A percentile compares a stretch with the other conserved stretches of the same genome.
These are phyloP conservation scores for Podospora bellae-mahoneyi DNA, from an alignment of 495 filamentous ascomycete species.

Conservation along the genomic window DNA sequence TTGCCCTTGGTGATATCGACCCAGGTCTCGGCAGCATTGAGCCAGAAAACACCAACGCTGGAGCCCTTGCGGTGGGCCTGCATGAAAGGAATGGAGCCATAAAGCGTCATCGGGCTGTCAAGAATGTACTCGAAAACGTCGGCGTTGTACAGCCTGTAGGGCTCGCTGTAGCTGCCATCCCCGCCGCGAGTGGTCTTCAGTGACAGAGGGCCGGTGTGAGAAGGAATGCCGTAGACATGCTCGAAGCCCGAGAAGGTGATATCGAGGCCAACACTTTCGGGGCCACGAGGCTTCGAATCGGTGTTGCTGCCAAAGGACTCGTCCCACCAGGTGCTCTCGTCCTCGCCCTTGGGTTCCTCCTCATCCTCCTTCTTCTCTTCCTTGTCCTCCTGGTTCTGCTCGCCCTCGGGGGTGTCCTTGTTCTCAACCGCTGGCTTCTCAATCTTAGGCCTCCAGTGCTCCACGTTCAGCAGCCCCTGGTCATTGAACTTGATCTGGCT, in stretches of 20 bases:
- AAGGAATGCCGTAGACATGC: slow-evolving; percentile 92
- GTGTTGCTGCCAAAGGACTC: slow-evolving; percentile 92
- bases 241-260: slow-evolving; percentile 88
- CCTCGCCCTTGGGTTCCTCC: slow-evolving; percentile 41
- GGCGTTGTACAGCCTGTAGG: slow-evolving; percentile 93
- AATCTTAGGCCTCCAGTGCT: slow-evolving; percentile 91
- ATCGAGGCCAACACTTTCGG: slow-evolving; percentile 86
- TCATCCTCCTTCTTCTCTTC: slow-evolving; percentile 29
- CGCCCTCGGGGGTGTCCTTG: slow-evolving; percentile 41
- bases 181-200: slow-evolving; percentile 88
- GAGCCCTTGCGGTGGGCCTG: slow-evolving; percentile 92
- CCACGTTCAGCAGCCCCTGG: slow-evolving; percentile 80
- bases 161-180: slow-evolving; percentile 76
- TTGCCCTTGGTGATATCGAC: slow-evolving; percentile 87
- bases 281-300: slow-evolving; percentile 82
- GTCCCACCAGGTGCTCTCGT: slow-evolving; percentile 96
- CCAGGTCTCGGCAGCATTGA: slow-evolving; percentile 97
- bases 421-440: slow-evolving; percentile 58
- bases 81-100: slow-evolving; percentile 94
- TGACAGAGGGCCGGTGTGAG: slow-evolving; percentile 83
- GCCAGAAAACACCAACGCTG: slow-evolving; percentile 96
- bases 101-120: slow-evolving; percentile 97
- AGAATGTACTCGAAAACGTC: slow-evolving; percentile 98
- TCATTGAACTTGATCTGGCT: slow-evolving; percentile 88
- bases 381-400: slow-evolving; percentile 30